Evolutionary conservation across 805 yeast species (phyloP).

Genomic region (Lipomyces sp.): DNA sequence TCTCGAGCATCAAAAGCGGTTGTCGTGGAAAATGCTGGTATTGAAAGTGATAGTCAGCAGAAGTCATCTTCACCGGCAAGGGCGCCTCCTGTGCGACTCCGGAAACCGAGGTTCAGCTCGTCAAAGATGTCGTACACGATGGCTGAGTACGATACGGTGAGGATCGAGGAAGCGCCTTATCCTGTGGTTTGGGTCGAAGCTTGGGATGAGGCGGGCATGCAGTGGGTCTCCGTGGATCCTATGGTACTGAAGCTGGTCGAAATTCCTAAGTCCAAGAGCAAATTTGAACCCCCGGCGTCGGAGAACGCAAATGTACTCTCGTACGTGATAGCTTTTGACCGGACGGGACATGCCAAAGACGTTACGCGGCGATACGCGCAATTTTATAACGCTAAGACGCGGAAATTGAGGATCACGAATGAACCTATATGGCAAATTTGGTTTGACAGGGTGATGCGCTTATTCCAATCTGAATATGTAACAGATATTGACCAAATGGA

Average conservation of each 20-base stretch:
- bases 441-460: slow-evolving; percentile 58
- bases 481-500: slow-evolving; percentile 57
- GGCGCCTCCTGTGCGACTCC: slow-evolving; percentile 27
- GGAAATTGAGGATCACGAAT: slow-evolving; percentile 71
- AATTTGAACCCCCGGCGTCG: slow-evolving; percentile 72
- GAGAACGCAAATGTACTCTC: slow-evolving; percentile 63
- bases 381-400: slow-evolving; percentile 70
- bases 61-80: slow-evolving; percentile 7
- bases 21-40: background rate
- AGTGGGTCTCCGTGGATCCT: slow-evolving; percentile 90
- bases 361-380: slow-evolving; percentile 83
- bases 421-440: slow-evolving; percentile 62
- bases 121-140: slow-evolving; percentile 28
- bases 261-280: slow-evolving; percentile 58
- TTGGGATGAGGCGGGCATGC: slow-evolving; percentile 73
- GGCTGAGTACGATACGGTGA: slow-evolving; percentile 23
- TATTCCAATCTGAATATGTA: slow-evolving; percentile 41
- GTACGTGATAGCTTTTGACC: slow-evolving; percentile 80
- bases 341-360: slow-evolving; percentile 68
- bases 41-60: slow-evolving; percentile 9
- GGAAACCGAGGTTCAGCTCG: slow-evolving; percentile 32
- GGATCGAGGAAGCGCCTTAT: slow-evolving; percentile 44
- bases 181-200: slow-evolving; percentile 95
- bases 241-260: slow-evolving; percentile 67
- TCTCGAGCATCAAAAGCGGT: slow-evolving; percentile 18